Evolutionary conservation across 805 yeast genomes (phyloP).

Genomic region (Barnettozyma botsteinii): DNA sequence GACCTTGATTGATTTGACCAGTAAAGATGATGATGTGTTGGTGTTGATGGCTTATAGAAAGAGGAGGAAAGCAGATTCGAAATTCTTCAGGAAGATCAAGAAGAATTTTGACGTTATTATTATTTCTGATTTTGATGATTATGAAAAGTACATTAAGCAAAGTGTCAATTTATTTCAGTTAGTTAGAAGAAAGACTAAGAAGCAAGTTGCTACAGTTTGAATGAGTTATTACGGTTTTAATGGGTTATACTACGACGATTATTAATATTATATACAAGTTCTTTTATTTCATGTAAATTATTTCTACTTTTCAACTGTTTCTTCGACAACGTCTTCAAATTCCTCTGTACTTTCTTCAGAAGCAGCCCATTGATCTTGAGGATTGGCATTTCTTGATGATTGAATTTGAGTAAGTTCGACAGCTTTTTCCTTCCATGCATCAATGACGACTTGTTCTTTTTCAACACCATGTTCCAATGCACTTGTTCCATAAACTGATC

Average conservation of each 20-base stretch:
- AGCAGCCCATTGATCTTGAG: constrained; percentile 7
- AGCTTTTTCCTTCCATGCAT: constrained; percentile 71
- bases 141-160: constrained; percentile 32
- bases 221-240: constrained; percentile 1
- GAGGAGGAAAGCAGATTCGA: constrained; percentile 40
- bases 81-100: constrained; percentile 28
- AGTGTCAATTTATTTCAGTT: constrained; percentile 38
- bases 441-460: constrained; percentile 65
- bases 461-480: constrained; percentile 62
- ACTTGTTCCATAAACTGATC: constrained; percentile 63
- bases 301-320: neutral
- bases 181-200: constrained; percentile 19
- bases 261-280: too few species aligned
- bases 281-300: too few species aligned
- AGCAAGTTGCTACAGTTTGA: neutral
- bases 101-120: constrained; percentile 29
- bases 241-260: too few species aligned
- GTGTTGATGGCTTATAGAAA: constrained; percentile 49
- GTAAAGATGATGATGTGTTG: constrained; percentile 32
- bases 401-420: constrained; percentile 43
- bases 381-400: constrained; percentile 16
- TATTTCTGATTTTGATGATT: constrained; percentile 30
- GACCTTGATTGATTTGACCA: constrained; percentile 40
- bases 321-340: neutral
- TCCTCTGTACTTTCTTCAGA: neutral